Percentiles rank a stretch among this genome's conserved stretches.
These are phyloP conservation scores for Orbilia quercus DNA, from an alignment of 2,329 filamentous ascomycete genomes.

Conservation along the genomic window DNA sequence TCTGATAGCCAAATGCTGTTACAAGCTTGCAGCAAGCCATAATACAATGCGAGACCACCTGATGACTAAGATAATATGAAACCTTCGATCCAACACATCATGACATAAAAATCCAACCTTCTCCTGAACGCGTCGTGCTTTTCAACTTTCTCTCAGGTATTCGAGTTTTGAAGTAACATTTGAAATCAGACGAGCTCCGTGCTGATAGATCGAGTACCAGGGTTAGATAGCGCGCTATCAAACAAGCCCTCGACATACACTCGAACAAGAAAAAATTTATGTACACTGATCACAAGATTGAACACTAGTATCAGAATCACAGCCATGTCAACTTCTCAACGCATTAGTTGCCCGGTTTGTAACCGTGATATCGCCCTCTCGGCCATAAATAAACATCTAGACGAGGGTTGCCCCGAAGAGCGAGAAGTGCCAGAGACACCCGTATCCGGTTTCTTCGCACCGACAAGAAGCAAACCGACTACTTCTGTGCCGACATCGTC, in stretches of 20 bases:
- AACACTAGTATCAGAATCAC: no score
- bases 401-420: conserved; percentile 74
- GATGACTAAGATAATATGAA: conserved; percentile 36
- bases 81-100: conserved; percentile 37
- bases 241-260: neutral
- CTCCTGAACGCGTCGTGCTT: conserved; percentile 55
- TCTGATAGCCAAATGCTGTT: no score
- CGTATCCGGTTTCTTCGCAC: conserved; percentile 32
- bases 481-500: neutral
- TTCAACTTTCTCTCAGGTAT: conserved; percentile 17
- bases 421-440: conserved; percentile 16
- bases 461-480: conserved; percentile 17
- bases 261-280: neutral
- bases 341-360: conserved; percentile 77
- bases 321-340: conserved; percentile 40
- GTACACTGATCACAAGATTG: no score
- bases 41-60: neutral
- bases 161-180: neutral
- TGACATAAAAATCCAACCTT: conserved; percentile 41
- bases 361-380: conserved; percentile 75
- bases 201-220: neutral
- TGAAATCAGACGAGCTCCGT: neutral
- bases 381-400: conserved; percentile 90
- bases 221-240: neutral
- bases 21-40: no score